phyloP scores from a whole-genome alignment of 495 filamentous ascomycete genomes.

The Podospora comata region DNA sequence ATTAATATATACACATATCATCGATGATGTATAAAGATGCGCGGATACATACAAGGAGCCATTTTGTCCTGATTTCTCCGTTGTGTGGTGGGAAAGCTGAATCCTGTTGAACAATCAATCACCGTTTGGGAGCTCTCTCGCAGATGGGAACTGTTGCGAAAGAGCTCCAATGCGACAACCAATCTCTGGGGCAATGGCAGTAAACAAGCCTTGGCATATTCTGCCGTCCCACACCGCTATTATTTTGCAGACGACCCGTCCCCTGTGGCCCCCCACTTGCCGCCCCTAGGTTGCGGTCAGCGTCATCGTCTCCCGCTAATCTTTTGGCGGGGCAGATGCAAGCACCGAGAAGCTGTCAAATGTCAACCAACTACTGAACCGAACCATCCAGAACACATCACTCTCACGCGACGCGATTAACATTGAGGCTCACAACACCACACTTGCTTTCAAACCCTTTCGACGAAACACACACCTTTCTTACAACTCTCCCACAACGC shows the following conservation, averaged over 20 bases:
- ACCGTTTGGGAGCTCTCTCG: neutral
- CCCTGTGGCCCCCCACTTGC: neutral
- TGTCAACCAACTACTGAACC: neutral
- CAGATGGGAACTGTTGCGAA: conserved; percentile 6
- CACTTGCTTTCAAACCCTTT: neutral
- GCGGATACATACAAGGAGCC: conserved; percentile 36
- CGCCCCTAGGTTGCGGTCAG: neutral
- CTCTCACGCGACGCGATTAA: neutral
- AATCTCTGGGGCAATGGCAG: conserved; percentile 17
- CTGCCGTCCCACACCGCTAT: conserved; percentile 15
- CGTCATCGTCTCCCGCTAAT: neutral
- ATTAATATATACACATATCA: conserved; percentile 8
- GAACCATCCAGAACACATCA: neutral
- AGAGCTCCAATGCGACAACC: conserved; percentile 13
- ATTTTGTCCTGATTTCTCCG: conserved; percentile 20
- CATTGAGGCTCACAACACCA: neutral
- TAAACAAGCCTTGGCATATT: conserved; percentile 14
- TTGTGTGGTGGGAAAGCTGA: neutral
- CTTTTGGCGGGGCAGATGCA: conserved; percentile 14
- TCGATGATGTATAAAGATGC: neutral
- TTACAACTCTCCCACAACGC: neutral
- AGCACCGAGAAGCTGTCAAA: neutral
- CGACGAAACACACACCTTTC: neutral
- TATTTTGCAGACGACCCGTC: neutral
- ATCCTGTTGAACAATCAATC: neutral